Evolutionary conservation across 1,139 yeast species (phyloP).

Genomic region (Citeromyces siamensis): DNA sequence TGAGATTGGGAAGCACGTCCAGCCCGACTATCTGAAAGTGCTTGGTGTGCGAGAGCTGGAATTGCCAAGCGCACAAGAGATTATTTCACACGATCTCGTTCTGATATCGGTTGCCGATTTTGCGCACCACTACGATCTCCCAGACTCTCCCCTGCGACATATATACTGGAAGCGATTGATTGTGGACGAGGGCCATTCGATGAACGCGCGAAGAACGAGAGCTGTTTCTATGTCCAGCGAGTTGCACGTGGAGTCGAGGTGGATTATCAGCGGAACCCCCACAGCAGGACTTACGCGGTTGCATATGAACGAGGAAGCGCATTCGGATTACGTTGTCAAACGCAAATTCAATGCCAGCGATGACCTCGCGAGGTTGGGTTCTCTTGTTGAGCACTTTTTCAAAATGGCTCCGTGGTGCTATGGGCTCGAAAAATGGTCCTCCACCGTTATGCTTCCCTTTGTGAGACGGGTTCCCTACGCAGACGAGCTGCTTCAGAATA

Average conservation of each 20-base stretch:
- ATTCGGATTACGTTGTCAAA: conserved; percentile 21
- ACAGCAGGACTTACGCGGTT: conserved; percentile 55
- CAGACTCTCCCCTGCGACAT: conserved; percentile 23
- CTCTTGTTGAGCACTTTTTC: conserved; percentile 37
- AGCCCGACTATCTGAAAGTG: conserved; percentile 23
- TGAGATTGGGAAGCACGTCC: conserved; percentile 45
- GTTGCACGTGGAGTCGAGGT: conserved; percentile 43
- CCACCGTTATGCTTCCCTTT: conserved; percentile 35
- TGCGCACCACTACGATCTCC: conserved; percentile 23
- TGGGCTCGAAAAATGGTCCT: conserved; percentile 33
- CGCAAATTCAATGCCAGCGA: conserved; percentile 28
- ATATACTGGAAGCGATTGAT: conserved; percentile 59
- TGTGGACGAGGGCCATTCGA: conserved; percentile 66
- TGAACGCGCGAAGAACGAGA: conserved; percentile 37
- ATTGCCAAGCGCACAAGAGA: conserved; percentile 19
- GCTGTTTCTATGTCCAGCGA: conserved; percentile 34
- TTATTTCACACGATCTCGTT: conserved; percentile 36
- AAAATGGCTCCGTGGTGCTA: conserved; percentile 47
- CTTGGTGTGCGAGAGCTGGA: conserved; percentile 12
- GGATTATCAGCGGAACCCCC: conserved; percentile 74
- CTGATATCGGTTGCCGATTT: conserved; percentile 36
- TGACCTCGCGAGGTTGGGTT: conserved; percentile 43
- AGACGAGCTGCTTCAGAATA: conserved; percentile 23
- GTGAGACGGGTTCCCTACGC: conserved; percentile 26
- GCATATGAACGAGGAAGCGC: conserved; percentile 36